These are phyloP conservation scores for Cercophora samala DNA, from an alignment of 495 filamentous ascomycete genomes.

Conservation along the genomic window DNA sequence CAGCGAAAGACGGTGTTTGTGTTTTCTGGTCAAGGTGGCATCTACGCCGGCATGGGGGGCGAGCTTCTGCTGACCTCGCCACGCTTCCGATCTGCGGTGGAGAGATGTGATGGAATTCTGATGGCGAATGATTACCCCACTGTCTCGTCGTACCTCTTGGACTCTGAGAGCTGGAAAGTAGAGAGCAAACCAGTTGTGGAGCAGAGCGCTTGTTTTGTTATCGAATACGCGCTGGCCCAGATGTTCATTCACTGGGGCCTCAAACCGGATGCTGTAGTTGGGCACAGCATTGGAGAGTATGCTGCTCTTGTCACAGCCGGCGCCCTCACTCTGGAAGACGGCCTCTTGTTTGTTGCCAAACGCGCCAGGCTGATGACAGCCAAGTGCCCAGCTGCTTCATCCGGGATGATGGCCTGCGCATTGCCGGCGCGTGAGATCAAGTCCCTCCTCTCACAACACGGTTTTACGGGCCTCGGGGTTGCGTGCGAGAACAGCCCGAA, in stretches of 20 bases:
- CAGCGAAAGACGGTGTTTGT: not conserved
- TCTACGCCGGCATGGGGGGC: conserved; percentile 2
- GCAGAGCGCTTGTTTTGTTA: not conserved
- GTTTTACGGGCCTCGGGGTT: not conserved
- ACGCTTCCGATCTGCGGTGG: not conserved
- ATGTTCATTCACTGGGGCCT: not conserved
- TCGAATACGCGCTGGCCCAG: not conserved
- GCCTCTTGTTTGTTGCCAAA: not conserved
- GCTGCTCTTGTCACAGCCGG: not conserved
- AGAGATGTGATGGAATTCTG: not conserved
- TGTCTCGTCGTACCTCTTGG: not conserved
- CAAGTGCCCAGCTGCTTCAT: not conserved
- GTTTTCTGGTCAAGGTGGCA: not conserved
- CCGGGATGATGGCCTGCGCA: conserved; percentile 1
- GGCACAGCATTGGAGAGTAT: not conserved
- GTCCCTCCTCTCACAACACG: not conserved
- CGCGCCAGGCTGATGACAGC: not conserved
- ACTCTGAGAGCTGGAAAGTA: not conserved
- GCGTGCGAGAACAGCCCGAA: not conserved
- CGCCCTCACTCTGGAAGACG: not conserved
- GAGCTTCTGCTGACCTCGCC: not conserved
- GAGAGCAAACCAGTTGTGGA: not conserved
- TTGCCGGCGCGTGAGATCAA: not conserved
- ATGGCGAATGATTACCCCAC: not conserved
- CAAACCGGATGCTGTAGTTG: not conserved